Evolutionary conservation across 2,329 filamentous ascomycete genomes (phyloP), one percentile per base, ranked within the genome.

Genomic region (Aureobasidium pullulans): DNA sequence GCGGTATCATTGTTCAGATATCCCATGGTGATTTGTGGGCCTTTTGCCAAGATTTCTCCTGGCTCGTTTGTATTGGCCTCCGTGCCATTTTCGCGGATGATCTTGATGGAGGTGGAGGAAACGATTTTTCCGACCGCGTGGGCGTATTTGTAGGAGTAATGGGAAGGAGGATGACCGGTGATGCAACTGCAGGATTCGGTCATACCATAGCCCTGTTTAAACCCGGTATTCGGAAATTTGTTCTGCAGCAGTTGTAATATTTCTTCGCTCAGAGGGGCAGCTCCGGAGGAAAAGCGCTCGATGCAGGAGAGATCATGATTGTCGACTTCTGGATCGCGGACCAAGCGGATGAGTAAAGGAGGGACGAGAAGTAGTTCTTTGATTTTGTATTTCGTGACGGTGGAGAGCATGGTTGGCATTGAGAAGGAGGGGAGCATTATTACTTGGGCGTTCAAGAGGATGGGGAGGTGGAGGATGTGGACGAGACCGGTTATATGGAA

Each of bases 181-280:
- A 88, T 84, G 63, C 82, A 86, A 2, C 75, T 78, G 67, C 83
- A 87, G 0, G 77, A 81, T 68, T 87, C 85, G 0, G 85, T 88
- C 84, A 88, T 87, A 31, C 85, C 85, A 65, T 86, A 87, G 1
- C 83, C 84, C 66, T 86, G 84, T 64, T 83, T 83, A 69, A 87
- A 84, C 0, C 82, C 82, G 0, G 79, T 83, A 1, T 77, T 71
- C 0, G 84, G 84, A 65, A 85, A 86, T 49, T 77, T 79, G 61
- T 76, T 73, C 60, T 81, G 70, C 13, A 87, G 72, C 28, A 79
- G 74, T 28, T 80, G 76, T 15, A 86, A 74, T 57, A 87, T 80
- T 66, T 86, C 80, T 6, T 75, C 73, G 2, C 75, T 77, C 3
- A 84, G 69, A 0, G 84, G 84, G 0, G 84, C 84, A 0, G 84